A percentile compares a stretch with the other conserved stretches of the same genome.
These are phyloP conservation scores for Corchorus capsularis DNA, from an alignment of 345 rosid genomes.

Conservation along the genomic window DNA sequence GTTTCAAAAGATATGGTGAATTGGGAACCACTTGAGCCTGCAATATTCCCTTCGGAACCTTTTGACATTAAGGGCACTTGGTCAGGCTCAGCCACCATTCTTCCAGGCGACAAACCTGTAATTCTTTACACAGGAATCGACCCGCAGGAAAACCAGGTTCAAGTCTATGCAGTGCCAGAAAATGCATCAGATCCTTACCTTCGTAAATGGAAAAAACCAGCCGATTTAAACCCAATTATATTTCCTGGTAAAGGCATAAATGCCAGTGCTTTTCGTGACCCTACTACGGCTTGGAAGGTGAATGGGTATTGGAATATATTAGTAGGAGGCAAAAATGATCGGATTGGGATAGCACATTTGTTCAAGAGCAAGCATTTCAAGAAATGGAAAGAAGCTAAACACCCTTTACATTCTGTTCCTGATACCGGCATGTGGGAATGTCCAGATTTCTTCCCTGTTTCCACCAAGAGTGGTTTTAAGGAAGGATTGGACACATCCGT, in stretches of 20 bases:
- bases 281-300: conserved; percentile 75
- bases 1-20: conserved; percentile 78
- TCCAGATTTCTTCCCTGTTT: conserved; percentile 80
- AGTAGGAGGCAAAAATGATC: conserved; percentile 51
- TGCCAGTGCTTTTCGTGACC: conserved; percentile 81
- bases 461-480: neutral
- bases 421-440: conserved; percentile 85
- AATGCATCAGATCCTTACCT: conserved; percentile 74
- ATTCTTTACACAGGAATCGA: conserved; percentile 78
- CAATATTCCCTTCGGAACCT: conserved; percentile 60
- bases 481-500: conserved; percentile 50
- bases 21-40: conserved; percentile 72
- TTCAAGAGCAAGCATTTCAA: conserved; percentile 64
- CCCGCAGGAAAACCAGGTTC: conserved; percentile 45
- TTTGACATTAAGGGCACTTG: conserved; percentile 79
- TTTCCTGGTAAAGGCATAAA: conserved; percentile 50
- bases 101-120: conserved; percentile 54
- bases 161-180: conserved; percentile 69
- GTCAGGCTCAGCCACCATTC: conserved; percentile 88
- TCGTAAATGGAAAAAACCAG: conserved; percentile 73
- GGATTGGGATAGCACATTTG: conserved; percentile 60
- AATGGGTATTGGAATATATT: conserved; percentile 58
- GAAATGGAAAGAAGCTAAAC: conserved; percentile 62
- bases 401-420: conserved; percentile 51
- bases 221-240: conserved; percentile 57